phyloP scores from a whole-genome alignment of 75 land plant species.

The Cupressus sempervirens region DNA sequence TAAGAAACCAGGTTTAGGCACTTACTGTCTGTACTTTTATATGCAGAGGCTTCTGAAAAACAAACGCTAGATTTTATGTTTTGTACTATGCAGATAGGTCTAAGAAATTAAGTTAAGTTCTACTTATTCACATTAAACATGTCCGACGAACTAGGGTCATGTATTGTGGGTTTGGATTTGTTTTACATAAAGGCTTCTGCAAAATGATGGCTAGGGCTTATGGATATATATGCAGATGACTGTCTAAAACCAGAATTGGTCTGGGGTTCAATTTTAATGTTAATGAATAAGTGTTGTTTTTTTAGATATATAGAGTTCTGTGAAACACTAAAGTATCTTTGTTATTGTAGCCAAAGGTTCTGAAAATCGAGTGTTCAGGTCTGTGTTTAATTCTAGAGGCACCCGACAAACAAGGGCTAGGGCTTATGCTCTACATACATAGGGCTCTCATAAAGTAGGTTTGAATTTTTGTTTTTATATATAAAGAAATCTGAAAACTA shows the following conservation, averaged over 20 bases:
- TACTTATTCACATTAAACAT: too few species aligned
- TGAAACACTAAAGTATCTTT: not conserved
- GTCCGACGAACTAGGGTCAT: not conserved
- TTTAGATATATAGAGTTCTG: not conserved
- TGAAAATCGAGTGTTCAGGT: too few species aligned
- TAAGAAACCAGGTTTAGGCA: too few species aligned
- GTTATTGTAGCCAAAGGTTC: too few species aligned
- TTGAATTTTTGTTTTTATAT: not conserved
- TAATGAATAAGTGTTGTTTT: not conserved
- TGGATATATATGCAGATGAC: not conserved
- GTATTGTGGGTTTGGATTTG: too few species aligned
- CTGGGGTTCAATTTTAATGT: too few species aligned
- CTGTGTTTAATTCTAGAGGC: too few species aligned
- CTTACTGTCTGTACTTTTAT: too few species aligned
- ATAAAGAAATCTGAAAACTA: not conserved
- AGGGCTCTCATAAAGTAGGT: too few species aligned
- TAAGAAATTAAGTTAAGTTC: not conserved
- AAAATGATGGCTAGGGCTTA: not conserved
- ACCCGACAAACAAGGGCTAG: not conserved
- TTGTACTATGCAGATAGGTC: not conserved
- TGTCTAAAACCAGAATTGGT: not conserved
- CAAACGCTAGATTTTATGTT: not conserved
- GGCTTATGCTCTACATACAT: too few species aligned
- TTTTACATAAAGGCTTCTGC: not conserved
- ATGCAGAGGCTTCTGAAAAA: not conserved